Evolutionary conservation across 2,329 filamentous ascomycete species (phyloP), one percentile per base, ranked within the genome.

Genomic region (Nothophoma quercina): DNA sequence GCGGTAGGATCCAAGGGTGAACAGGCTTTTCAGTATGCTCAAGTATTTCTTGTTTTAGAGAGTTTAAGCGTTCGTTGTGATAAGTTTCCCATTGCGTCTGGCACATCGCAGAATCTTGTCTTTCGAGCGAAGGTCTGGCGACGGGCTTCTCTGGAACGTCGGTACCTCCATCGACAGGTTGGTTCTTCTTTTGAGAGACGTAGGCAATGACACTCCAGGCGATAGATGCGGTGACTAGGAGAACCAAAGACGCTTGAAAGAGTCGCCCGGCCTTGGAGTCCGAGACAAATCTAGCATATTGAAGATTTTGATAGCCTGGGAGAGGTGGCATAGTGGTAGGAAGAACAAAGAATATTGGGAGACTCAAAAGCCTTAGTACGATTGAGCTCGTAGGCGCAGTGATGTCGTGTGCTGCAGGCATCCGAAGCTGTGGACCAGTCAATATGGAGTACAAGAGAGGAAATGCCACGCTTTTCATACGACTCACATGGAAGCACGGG

Each of bases 1-100:
- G 70, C 12, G 69, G 66, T 19, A 58, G 52, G 15, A 55, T 63
- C 71, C 71, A 74, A 26, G 71, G 71, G 48, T 71, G 66, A n/a
- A 70, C 58, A 6, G 69, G 64, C 12, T 49, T 53, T 5, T 53
- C 43, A n/a, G 38, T 48, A 30, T 53, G 43, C 28, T 38, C 16
- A 36, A 62, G 59, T 9, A 51, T 46, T 6, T 65, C 56, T 34
- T 59, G 49, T 8, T 53, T 51, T 8, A 62, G 58, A 44, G 45
- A 32, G 19, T 42, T 41, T 26, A 47, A n/a, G 29, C 36, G n/a
- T 13, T 50, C 41, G 18, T 38, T 51, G 50, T 59, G 46, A 44
- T 52, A 42, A n/a, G 32, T 44, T 39, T 58, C 60, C 56, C 47
- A 60, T 44, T 50, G 47, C 15, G 30, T 33, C 13, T 55, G 51